Percentiles rank a stretch among this genome's conserved stretches.
Conservation (phyloP, 1,139 yeast species). For the Yamadazyma songkhlaensis region DNA sequence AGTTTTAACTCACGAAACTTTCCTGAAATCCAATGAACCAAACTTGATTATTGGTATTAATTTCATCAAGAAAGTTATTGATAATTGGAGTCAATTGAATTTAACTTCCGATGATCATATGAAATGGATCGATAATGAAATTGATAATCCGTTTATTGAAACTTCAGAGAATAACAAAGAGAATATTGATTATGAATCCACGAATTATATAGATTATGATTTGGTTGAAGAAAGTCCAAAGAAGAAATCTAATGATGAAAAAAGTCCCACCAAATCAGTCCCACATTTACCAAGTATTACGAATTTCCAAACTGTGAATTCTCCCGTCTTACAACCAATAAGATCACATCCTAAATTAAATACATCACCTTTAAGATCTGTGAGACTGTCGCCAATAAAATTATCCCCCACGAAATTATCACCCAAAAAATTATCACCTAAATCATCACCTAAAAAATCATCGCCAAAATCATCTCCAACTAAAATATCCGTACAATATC, state of each 20-base stretch:
- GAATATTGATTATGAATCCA: neutral
- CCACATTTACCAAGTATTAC: constrained; percentile 5
- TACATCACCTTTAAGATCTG: constrained; percentile 1
- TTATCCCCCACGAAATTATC: neutral
- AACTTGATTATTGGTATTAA: constrained; percentile 48
- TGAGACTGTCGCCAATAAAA: neutral
- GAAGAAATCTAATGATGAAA: constrained; percentile 5
- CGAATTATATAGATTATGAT: constrained; percentile 27
- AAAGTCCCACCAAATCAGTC: neutral
- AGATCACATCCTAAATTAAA: constrained; percentile 1
- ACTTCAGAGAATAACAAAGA: neutral
- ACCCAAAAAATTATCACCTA: neutral
- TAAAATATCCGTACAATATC: constrained; percentile 28
- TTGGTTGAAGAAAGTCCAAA: constrained; percentile 18
- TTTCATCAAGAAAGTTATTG: constrained; percentile 47
- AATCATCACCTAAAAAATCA: neutral
- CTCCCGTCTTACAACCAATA: neutral
- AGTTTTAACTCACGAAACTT: constrained; percentile 50
- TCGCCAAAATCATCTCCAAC: neutral
- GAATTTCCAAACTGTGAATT: constrained; percentile 3
- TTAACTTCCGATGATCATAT: constrained; percentile 5
- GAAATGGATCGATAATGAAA: neutral
- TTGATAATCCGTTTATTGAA: neutral
- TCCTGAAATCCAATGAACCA: constrained; percentile 44
- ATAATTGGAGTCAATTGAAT: constrained; percentile 33